Conservation (phyloP, 2,329 filamentous ascomycete genomes). For the Fonsecaea nubica region DNA sequence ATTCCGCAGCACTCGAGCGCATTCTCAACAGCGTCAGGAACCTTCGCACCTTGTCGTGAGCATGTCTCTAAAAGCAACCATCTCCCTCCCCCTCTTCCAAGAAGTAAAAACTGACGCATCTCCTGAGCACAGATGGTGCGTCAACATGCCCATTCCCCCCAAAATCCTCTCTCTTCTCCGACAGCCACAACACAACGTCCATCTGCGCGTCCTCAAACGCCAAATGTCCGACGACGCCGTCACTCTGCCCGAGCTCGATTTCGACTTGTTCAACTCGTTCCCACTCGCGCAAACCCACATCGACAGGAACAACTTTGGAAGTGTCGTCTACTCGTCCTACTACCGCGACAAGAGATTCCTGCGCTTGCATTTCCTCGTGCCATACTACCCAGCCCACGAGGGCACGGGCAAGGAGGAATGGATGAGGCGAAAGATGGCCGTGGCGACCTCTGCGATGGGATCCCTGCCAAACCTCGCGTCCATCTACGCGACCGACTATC, state of each 20-base stretch:
- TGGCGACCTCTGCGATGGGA: constrained; percentile 9
- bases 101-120: background rate
- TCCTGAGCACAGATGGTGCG: background rate
- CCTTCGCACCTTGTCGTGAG: constrained; percentile 8
- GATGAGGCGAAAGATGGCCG: constrained; percentile 3
- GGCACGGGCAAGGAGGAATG: background rate
- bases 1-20: background rate
- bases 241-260: constrained; percentile 4
- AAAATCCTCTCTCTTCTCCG: constrained; percentile 3
- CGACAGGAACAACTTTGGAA: constrained; percentile 13
- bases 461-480: constrained; percentile 1
- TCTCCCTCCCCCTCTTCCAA: no score
- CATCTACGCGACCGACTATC: constrained; percentile 7
- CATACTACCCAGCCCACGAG: constrained; percentile 4
- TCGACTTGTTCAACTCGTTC: constrained; percentile 3
- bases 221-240: constrained; percentile 14
- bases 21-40: constrained; percentile 6
- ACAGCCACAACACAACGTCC: background rate
- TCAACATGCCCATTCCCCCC: constrained; percentile 12
- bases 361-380: constrained; percentile 8
- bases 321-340: constrained; percentile 5
- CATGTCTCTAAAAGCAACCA: background rate
- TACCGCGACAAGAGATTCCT: background rate
- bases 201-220: constrained; percentile 5
- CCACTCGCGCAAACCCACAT: background rate